Evolutionary conservation across 768 basidiomycete genomes (phyloP).

Genomic region (Rhodotorula diobovata): DNA sequence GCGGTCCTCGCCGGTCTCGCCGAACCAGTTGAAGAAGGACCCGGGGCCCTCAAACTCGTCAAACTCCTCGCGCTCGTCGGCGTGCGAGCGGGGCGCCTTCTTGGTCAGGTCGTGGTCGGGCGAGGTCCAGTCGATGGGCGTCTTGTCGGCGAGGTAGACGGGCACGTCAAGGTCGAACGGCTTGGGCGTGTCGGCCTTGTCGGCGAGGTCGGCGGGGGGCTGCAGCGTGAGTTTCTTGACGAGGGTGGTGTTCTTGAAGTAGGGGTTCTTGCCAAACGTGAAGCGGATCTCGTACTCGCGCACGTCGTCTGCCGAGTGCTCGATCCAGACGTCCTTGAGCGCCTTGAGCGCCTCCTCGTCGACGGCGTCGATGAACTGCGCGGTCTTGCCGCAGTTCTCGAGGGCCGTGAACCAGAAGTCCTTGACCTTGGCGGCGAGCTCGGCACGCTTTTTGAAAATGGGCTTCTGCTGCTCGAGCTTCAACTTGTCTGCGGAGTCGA

Average conservation of each 20-base stretch:
- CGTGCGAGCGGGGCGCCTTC: constrained; percentile 29
- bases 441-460: constrained; percentile 12
- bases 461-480: constrained; percentile 23
- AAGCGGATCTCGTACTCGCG: constrained; percentile 27
- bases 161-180: constrained; percentile 30
- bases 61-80: constrained; percentile 22
- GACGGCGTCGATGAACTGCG: constrained; percentile 21
- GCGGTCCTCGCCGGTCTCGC: constrained; percentile 17
- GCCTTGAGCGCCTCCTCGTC: constrained; percentile 34
- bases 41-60: constrained; percentile 29
- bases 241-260: constrained; percentile 27
- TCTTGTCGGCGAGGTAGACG: not conserved
- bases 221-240: constrained; percentile 18
- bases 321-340: constrained; percentile 30
- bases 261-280: constrained; percentile 39
- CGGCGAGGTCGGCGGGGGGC: constrained; percentile 15
- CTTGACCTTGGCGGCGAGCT: constrained; percentile 27
- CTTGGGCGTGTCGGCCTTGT: not conserved
- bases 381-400: constrained; percentile 8
- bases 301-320: constrained; percentile 23
- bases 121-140: constrained; percentile 26
- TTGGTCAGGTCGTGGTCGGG: constrained; percentile 34
- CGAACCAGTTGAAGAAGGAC: constrained; percentile 36
- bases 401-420: constrained; percentile 33
- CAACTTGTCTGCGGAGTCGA: constrained; percentile 24